A percentile compares a stretch with the other conserved stretches of the same genome.
These are phyloP conservation scores for Hyphodiscus hymeniophilus DNA, from an alignment of 495 filamentous ascomycete genomes.

Conservation along the genomic window DNA sequence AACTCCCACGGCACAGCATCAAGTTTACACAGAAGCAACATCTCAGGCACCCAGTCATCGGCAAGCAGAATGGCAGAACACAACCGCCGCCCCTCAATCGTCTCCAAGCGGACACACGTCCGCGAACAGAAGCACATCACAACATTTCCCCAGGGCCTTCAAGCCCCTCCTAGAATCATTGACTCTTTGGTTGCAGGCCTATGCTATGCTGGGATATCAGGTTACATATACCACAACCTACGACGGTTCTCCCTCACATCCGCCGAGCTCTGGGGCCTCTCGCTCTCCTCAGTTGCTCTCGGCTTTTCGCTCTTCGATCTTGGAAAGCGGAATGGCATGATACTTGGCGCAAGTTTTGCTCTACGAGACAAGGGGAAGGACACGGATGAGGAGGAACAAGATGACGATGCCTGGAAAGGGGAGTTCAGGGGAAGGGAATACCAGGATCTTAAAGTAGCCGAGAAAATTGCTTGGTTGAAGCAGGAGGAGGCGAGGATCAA, in stretches of 20 bases:
- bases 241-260: background rate
- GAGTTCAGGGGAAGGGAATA: conserved; percentile 3
- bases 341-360: background rate
- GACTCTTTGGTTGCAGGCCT: conserved; percentile 1
- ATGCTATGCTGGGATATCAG: background rate
- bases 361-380: background rate
- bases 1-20: no score
- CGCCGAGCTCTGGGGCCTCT: background rate
- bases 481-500: conserved; percentile 5
- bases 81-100: background rate
- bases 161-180: background rate
- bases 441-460: background rate
- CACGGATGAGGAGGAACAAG: background rate
- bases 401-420: conserved; percentile 1
- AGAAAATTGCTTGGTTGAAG: conserved; percentile 5
- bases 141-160: background rate
- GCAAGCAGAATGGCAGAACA: background rate
- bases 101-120: conserved; percentile 2
- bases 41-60: no score
- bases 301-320: background rate
- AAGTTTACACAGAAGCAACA: no score
- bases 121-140: conserved; percentile 3
- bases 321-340: background rate
- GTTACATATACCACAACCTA: conserved; percentile 6
- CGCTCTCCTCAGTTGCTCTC: background rate